Base-by-base conservation (phyloP, 805 yeast species). In the Kurtzmaniella fragi region DNA sequence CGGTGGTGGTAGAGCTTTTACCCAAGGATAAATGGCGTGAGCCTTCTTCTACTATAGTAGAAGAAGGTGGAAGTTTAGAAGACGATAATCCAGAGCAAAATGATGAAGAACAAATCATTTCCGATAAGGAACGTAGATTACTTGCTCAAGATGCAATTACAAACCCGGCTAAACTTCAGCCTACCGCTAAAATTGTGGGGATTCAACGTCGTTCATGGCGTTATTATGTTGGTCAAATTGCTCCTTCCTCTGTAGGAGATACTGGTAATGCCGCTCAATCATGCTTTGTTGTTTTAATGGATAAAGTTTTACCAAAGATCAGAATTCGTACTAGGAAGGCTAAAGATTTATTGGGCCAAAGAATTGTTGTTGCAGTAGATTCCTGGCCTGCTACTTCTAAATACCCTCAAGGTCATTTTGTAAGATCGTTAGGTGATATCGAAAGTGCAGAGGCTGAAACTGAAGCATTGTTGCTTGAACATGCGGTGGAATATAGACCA, bases 371-470 rank as follows among this genome's bases (percentile, higher is more conserved):
- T 15, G 87, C 95, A 0, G 82, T 95, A 31, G 99, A 93, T 56
- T 75, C 89, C 8, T 93, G 99, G 99, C 85, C 95, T 1, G 65
- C 80, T 1, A 72, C 77, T 42, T 84, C 95, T 5, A 82, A 85
- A 43, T 80, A 78, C 47, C 99, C 99, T 4, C 84, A 84, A 53
- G 99, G 99, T 7, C 99, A 93, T 62, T 91, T 87, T 56, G 91
- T 93, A 3, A 77, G 96, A 52, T 73, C 82, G 32, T 71, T 93
- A 26, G 99, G 99, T 46, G 90, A 78, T 14, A 78, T 91, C 36
- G 99, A 93, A 63, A 81, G 89, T 43, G 86, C 85, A 35, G 86
- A 83, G 52, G 98, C 99, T 2, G 99, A 93, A 64, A 91, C 96
- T 9, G 98, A 93, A 56, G 96, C 98, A 1, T 69, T 93, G 39